Conservation (phyloP, 805 yeast species). For the Scheffersomyces coipomensis region DNA sequence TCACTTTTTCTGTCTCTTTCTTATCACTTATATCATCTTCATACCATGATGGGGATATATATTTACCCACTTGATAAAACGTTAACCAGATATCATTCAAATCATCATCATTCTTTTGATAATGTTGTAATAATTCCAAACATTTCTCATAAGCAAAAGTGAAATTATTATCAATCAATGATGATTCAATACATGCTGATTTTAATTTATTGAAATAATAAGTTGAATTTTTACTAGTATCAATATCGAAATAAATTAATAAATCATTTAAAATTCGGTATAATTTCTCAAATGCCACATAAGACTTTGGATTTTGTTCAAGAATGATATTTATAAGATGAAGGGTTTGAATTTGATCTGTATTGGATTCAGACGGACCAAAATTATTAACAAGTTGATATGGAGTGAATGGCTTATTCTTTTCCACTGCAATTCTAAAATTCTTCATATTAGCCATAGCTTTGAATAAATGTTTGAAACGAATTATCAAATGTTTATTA, state of each 20-base stretch:
- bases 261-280: constrained; percentile 41
- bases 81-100: constrained; percentile 59
- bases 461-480: constrained; percentile 33
- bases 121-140: constrained; percentile 32
- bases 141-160: constrained; percentile 50
- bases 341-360: constrained; percentile 19
- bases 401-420: constrained; percentile 39
- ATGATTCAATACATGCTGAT: constrained; percentile 61
- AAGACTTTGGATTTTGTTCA: constrained; percentile 55
- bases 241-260: constrained; percentile 34
- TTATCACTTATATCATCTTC: constrained; percentile 17
- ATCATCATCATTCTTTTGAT: constrained; percentile 8
- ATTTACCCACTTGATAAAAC: constrained; percentile 71
- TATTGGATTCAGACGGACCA: constrained; percentile 6
- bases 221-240: constrained; percentile 7
- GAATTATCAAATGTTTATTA: constrained; percentile 10
- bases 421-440: constrained; percentile 29
- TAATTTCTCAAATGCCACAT: constrained; percentile 42
- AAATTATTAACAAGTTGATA: constrained; percentile 28
- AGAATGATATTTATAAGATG: constrained; percentile 42
- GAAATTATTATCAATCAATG: constrained; percentile 64
- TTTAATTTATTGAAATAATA: constrained; percentile 31
- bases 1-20: constrained; percentile 13
- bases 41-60: constrained; percentile 26
- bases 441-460: constrained; percentile 34